Evolutionary conservation across 306 rosid genomes (phyloP).

Genomic region (Casuarina cunninghamiana): DNA sequence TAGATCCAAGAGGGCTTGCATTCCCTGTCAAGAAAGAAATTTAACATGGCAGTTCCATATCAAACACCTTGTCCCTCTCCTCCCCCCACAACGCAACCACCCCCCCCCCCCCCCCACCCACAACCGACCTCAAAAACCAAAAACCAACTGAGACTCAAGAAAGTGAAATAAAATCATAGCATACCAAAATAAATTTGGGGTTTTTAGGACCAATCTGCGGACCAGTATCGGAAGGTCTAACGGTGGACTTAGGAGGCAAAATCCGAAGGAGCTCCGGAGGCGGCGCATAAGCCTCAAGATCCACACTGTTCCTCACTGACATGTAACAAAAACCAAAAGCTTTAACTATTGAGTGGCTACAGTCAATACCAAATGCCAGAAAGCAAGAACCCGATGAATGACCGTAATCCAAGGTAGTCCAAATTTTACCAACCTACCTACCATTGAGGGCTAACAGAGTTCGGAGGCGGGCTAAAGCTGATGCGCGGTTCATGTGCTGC

Average conservation of each 20-base stretch:
- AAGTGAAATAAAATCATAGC: background rate
- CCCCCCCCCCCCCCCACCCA: too few relatives aligned
- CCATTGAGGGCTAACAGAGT: conserved; percentile 77
- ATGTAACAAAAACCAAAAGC: background rate
- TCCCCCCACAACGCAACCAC: too few relatives aligned
- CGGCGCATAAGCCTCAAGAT: conserved; percentile 67
- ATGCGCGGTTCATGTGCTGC: conserved; percentile 85
- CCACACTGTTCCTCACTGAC: conserved; percentile 64
- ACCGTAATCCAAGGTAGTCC: background rate
- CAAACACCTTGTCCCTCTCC: too few relatives aligned
- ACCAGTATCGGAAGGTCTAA: conserved; percentile 75
- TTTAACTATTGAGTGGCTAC: background rate
- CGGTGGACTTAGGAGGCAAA: conserved; percentile 74
- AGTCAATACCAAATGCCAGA: conserved; percentile 21
- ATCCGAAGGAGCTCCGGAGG: conserved; percentile 79
- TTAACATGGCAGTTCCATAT: conserved; percentile 5
- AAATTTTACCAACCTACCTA: conserved; percentile 18
- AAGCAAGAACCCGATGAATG: conserved; percentile 13
- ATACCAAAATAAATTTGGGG: conserved; percentile 64
- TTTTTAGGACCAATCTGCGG: conserved; percentile 84
- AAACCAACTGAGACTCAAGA: background rate
- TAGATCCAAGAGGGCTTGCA: conserved; percentile 93
- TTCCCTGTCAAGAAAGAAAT: conserved; percentile 53
- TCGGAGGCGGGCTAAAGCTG: conserved; percentile 82
- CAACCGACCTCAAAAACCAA: too few relatives aligned